Conservation (phyloP, 164 flowering plant species). For the Warburgia ugandensis region DNA sequence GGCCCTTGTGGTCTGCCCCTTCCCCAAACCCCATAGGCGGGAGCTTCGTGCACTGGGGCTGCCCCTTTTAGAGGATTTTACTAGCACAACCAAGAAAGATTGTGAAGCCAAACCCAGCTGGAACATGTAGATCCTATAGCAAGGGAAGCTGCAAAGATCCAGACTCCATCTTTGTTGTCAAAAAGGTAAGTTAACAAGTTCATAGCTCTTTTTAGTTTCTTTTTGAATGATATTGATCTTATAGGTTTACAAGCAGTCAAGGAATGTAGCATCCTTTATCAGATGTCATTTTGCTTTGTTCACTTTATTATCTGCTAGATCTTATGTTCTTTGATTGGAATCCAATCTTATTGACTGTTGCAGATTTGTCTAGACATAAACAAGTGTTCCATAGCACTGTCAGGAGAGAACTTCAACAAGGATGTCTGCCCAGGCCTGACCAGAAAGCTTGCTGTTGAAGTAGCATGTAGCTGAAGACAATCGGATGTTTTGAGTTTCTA, state of each 20-base stretch:
- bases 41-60: too few relatives aligned
- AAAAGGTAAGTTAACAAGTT: slow-evolving; percentile 48
- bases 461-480: slow-evolving; percentile 50
- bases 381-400: slow-evolving; percentile 41
- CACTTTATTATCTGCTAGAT: background rate
- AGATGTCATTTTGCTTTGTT: background rate
- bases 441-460: slow-evolving; percentile 71
- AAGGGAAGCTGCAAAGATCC: slow-evolving; percentile 73
- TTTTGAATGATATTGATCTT: too few relatives aligned
- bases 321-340: background rate
- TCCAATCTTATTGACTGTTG: slow-evolving; percentile 7
- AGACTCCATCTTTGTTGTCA: slow-evolving; percentile 37
- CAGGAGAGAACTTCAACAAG: slow-evolving; percentile 35
- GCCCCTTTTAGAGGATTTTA: too few relatives aligned
- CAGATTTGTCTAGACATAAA: slow-evolving; percentile 59
- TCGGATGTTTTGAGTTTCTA: too few relatives aligned
- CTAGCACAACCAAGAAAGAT: slow-evolving; percentile 51
- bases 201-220: background rate
- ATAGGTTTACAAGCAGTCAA: too few relatives aligned
- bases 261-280: too few relatives aligned
- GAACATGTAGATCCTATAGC: slow-evolving; percentile 63
- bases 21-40: slow-evolving; percentile 17
- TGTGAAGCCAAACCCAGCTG: slow-evolving; percentile 64
- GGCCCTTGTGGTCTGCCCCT: slow-evolving; percentile 18
- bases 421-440: slow-evolving; percentile 34